Base-by-base conservation (phyloP, 495 filamentous ascomycete species). In the Xylaria cubensis region DNA sequence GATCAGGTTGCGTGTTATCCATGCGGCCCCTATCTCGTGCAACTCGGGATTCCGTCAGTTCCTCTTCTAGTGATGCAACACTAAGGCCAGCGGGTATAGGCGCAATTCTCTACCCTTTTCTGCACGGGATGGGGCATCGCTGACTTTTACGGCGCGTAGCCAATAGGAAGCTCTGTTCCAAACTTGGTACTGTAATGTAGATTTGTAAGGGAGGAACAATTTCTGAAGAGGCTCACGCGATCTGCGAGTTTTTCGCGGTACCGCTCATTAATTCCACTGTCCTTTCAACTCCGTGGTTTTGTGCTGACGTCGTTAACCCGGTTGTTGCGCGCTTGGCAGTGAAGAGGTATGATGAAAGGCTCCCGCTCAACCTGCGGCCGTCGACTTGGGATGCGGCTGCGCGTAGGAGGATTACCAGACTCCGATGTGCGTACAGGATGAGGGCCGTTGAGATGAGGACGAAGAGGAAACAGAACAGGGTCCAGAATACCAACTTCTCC, bases 401-500 rank as follows among this genome's bases (percentile, higher is more conserved):
- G 39, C 59, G 67, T 9, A 74, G 41, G 3, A 76, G 59, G n/a
- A 72, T 61, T 24, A 63, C 19, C 15, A 76, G 61, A 51, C 67
- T 74, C 19, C 77, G 70, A 15, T 70, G 72, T 8, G 67, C 64
- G 61, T 73, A 78, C 39, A 76, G 29, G 6, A 58, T 13, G 24
- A 70, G 67, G 64, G 72, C 74, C 62, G 74, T 72, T 48, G 75
- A 77, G 56, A 77, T 72, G 41, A 53, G 46, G 53, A 68, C 66
- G 44, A 77, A 78, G 5, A 78, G 42, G 73, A 73, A 64, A 65
- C 70, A 74, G 74, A 77, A 76, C n/a, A 77, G 67, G 41, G 71
- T 59, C 76, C 78, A 80, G 74, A 80, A 80, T 63, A 82, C 69
- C 61, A 80, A 76, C 74, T 85, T 86, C 73, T 86, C 85, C 50